Base-by-base conservation (phyloP, 306 rosid genomes). In the Parietaria judaica region DNA sequence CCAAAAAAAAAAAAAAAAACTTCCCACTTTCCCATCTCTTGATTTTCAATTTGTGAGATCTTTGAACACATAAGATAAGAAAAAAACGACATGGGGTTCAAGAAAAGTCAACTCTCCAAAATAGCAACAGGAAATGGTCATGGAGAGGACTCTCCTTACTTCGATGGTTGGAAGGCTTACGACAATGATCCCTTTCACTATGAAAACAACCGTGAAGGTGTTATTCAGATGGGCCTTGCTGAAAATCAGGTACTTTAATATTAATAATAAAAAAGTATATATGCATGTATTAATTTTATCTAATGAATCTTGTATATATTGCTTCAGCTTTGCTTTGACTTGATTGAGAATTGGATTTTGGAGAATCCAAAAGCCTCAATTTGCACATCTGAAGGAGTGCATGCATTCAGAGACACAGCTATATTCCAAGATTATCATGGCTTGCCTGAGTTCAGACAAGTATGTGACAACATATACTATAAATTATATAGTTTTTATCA, bases 181-280 rank as follows among this genome's bases (percentile, higher is more conserved):
- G 84, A 89, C 6, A 43, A 36, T 11, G 71, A 89, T 23, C 97
- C 95, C 2, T 89, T 80, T 74, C 87, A 89, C 37, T 67, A 74
- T 46, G 78, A 59, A n/a, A 16, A 73, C 6, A 89, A 89, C 48
- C 80, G 78, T 55, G 8, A 71, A 23, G 97, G 97, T 3, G 95
- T 89, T 54, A 86, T 89, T 65, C 97, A 89, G 64, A 89, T 89
- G 97, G 97, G 95, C 37, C 82, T 89, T 4, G 97, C 95, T 48
- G 97, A 89, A 75, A 89, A 89, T 74, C 80, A 80, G 81, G 97
- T 90, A 84, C 31, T 5, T 15, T 49, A 49, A 49, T 46, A 49
- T 11, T 4, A 14, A 14, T 49, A 15, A 49, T 0, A 8, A 49
- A 5, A 41, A 41, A 41, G 6, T 49, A 49, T 49, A 11, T 46